phyloP scores from a whole-genome alignment of 768 basidiomycete genomes.

The Candolleomyces efflorescens region DNA sequence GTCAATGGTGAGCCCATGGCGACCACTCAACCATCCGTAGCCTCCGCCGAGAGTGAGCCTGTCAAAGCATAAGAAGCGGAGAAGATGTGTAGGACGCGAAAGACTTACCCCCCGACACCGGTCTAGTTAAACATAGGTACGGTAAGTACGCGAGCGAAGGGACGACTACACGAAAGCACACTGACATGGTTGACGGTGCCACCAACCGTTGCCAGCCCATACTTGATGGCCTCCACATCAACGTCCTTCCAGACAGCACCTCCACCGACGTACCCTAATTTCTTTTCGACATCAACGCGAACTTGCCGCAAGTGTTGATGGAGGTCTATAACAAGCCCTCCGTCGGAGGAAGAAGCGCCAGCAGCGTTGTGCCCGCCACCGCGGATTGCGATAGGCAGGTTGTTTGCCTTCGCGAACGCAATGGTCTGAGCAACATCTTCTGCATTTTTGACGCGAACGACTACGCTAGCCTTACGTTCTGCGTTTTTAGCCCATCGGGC shows the following conservation, averaged over 20 bases:
- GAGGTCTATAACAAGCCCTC: conserved; percentile 47
- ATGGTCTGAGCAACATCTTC: conserved; percentile 36
- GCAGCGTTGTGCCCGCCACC: conserved; percentile 44
- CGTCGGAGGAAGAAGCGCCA: conserved; percentile 39
- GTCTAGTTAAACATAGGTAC: conserved; percentile 17
- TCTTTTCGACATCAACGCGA: conserved; percentile 31
- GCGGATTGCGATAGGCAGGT: conserved; percentile 35
- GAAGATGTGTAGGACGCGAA: conserved; percentile 9
- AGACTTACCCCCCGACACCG: conserved; percentile 32
- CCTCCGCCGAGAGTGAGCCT: conserved; percentile 56
- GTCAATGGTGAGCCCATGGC: conserved; percentile 43
- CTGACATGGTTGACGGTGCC: conserved; percentile 47
- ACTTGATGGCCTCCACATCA: conserved; percentile 35
- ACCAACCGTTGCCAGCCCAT: conserved; percentile 46
- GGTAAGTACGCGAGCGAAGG: not conserved
- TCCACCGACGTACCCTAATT: conserved; percentile 38
- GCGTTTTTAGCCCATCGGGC: conserved; percentile 43
- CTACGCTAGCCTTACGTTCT: conserved; percentile 31
- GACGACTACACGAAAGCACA: not conserved
- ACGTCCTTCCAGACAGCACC: conserved; percentile 44
- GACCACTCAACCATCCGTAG: conserved; percentile 45
- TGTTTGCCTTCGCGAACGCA: conserved; percentile 27
- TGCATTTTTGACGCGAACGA: conserved; percentile 38
- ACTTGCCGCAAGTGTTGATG: conserved; percentile 36
- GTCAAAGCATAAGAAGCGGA: conserved; percentile 34